Base-by-base conservation (phyloP, 73 alveolate species). In the Paramecium sexaurelia region DNA sequence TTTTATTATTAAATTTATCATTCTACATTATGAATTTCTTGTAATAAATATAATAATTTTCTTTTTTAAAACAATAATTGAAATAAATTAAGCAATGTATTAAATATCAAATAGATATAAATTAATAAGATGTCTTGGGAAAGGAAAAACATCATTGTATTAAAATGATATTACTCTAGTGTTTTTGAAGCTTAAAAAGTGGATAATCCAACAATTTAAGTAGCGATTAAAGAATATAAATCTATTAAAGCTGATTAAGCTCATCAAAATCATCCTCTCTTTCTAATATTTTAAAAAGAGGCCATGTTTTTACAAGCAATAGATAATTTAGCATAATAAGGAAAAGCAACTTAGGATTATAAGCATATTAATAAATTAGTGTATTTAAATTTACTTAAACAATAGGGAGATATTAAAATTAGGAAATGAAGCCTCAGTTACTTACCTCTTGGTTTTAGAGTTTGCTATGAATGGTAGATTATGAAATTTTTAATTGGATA, bases 1-100 rank as follows among this genome's bases (percentile, higher is more conserved):
- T 78, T 78, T 78, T 41, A 78, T 39, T 41, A 78, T 17, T 41
- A 78, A 78, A 61, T 11, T 61, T 61, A 61, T 29, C 43, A 61
- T 32, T 15, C 83, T 56, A 56, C 19, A 19, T 11, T 13, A 56
- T 45, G n/a, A 45, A 15, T 45, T 13, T 17, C 26, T 45, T 0
- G 57, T 22, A 45, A 45, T 45, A 45, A 45, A 45, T 45, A 45
- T 45, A 45, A 45, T 45, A 45, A 45, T 45, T 45, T 45, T 45
- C 57, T 45, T 45, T 45, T 13, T 45, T 7, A 11, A 43, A 43
- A 11, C 1, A 7, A 43, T 7, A 6, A 43, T 19, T 6, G 0
- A 11, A 11, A 43, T 43, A 43, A 43, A 43, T 43, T n/a, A n/a
- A n/a, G n/a, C n/a, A n/a, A n/a, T 6, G 0, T 43, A 43, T 43